Base-by-base conservation (phyloP, 1,284 basidiomycete genomes). In the Boletellus sp. region DNA sequence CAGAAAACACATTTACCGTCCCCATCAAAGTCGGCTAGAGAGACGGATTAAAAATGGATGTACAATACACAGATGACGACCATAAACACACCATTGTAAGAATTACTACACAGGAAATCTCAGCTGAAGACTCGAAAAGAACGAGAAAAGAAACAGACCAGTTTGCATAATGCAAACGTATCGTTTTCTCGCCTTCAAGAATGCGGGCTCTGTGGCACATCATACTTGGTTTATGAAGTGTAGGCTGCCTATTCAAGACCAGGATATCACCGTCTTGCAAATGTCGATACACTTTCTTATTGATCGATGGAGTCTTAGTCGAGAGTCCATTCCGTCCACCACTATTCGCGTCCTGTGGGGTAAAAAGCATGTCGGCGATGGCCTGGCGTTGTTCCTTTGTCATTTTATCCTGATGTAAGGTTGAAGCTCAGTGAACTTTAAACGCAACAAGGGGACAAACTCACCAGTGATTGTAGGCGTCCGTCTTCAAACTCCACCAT, bases 141-240 rank as follows among this genome's bases (percentile, higher is more conserved):
- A 23, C 22, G 5, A 16, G 14, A 26, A 36, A 23, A 42, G 41
- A 36, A 23, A 70, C 83, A 53, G 48, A 91, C 90, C 96, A 99
- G 65, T 99, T 99, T 39, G 96, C 96, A 64, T 99, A 99, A 74
- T 99, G 96, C 95, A 99, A 97, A 25, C 96, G 84, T 67, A 99
- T 99, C 1, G 96, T 99, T 76, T 97, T 97, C 71, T 99, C 96
- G 38, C 95, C 96, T 50, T 85, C 81, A 52, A 99, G 70, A 14
- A 99, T 90, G 53, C 87, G 86, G 20, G 95, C 96, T 57, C 84
- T 88, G 70, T 99, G 96, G 9, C 87, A 90, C 96, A 99, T 99
- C 95, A 99, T 99, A 75, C 90, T 94, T n/a, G 96, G 95, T 68
- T 99, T 99, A 70, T 99, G 96, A 49, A 99, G 75, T 1, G 96